Evolutionary conservation across 2,329 filamentous ascomycete genomes (phyloP).

Genomic region (Aspergillus versicolor): DNA sequence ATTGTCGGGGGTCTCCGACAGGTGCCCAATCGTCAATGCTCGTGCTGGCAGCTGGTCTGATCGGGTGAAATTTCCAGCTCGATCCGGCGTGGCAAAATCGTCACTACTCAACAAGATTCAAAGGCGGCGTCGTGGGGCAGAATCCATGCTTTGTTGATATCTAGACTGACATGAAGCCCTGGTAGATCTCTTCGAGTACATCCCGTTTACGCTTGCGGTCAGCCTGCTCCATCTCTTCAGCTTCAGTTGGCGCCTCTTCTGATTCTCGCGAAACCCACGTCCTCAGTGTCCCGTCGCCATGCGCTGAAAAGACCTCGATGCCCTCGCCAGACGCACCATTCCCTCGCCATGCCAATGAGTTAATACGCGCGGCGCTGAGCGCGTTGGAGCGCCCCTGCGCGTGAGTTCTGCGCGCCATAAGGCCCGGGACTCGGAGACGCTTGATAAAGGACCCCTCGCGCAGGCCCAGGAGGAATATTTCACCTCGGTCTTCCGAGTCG

Average conservation of each 20-base stretch:
- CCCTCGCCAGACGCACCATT: conserved; percentile 56
- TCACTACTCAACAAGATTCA: not conserved
- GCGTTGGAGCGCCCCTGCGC: conserved; percentile 44
- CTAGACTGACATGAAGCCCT: conserved; percentile 60
- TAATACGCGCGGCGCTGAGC: conserved; percentile 63
- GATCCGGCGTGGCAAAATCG: not conserved
- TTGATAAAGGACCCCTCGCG: conserved; percentile 73
- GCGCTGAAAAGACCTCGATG: conserved; percentile 74
- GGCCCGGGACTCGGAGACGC: conserved; percentile 65
- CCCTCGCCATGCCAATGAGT: conserved; percentile 73
- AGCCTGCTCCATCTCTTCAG: conserved; percentile 51
- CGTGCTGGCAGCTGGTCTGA: too few relatives aligned
- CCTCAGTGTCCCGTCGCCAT: conserved; percentile 79
- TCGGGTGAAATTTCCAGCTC: not conserved
- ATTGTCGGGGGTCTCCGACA: conserved; percentile 1
- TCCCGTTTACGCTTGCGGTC: conserved; percentile 69
- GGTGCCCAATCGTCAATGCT: not conserved
- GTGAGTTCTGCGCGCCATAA: conserved; percentile 41
- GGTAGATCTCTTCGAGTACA: conserved; percentile 76
- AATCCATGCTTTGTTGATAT: not conserved
- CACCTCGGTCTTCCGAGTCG: conserved; percentile 60
- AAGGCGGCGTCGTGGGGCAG: conserved; percentile 1
- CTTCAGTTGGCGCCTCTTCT: conserved; percentile 46
- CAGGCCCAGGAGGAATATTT: conserved; percentile 78
- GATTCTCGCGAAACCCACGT: conserved; percentile 68